Evolutionary conservation across 352 stramenopile species (phyloP), one percentile per base, ranked within the genome.

Genomic region (Paralagenidium karlingii): DNA sequence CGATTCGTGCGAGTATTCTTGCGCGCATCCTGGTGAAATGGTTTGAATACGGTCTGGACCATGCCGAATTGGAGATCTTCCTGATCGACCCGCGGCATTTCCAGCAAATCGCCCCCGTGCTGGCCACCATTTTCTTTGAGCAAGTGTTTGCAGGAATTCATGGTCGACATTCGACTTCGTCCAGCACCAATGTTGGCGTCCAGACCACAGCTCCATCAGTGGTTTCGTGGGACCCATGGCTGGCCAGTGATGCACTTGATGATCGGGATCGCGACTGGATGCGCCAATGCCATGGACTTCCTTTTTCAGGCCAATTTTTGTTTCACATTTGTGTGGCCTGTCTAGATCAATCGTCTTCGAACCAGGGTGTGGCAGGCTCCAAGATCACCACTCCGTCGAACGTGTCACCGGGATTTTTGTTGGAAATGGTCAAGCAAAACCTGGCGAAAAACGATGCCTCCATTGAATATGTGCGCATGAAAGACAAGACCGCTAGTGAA

Each of bases 181-280:
- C n/a, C n/a, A n/a, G n/a, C n/a, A n/a, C n/a, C n/a, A n/a, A n/a
- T n/a, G n/a, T n/a, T n/a, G n/a, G n/a, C n/a, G n/a, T n/a, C n/a
- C n/a, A n/a, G n/a, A n/a, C n/a, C n/a, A n/a, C n/a, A n/a, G n/a
- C n/a, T n/a, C n/a, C n/a, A n/a, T n/a, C n/a, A n/a, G n/a, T n/a
- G n/a, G n/a, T n/a, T n/a, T n/a, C n/a, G n/a, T n/a, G n/a, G n/a
- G n/a, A n/a, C n/a, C n/a, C n/a, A n/a, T n/a, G n/a, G n/a, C n/a
- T n/a, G n/a, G n/a, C 16, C 30, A 36, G 30, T 36, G 7, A 36
- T 36, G 46, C 41, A 0, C 86, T 88, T 40, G 65, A 86, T 47
- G 74, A 87, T 15, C 75, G 73, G 11, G 75, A 92, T 45, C 65
- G 63, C 24, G 68, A 80, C 22, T 92, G 75, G 73, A 58, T 92